Evolutionary conservation across 2,329 filamentous ascomycete genomes (phyloP).

Genomic region (Phoma herbarum): DNA sequence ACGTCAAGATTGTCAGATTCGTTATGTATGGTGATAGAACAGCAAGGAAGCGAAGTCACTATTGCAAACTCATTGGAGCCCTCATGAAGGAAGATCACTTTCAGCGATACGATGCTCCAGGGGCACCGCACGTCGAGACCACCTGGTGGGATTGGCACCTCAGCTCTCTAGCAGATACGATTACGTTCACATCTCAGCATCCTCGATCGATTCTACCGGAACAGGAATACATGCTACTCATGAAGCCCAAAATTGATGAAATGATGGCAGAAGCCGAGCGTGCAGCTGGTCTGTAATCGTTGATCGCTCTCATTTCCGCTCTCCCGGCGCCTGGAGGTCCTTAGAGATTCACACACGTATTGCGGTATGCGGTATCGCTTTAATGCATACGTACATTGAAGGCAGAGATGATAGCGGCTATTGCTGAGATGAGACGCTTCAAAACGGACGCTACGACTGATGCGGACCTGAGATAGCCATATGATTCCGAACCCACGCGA

Average conservation of each 20-base stretch:
- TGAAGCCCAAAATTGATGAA: constrained; percentile 49
- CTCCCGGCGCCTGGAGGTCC: too few relatives aligned
- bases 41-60: constrained; percentile 18
- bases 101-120: constrained; percentile 48
- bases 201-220: constrained; percentile 45
- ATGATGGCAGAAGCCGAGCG: constrained; percentile 32
- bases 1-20: constrained; percentile 48
- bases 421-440: constrained; percentile 4
- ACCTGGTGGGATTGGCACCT: constrained; percentile 54
- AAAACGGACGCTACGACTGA: constrained; percentile 2
- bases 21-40: constrained; percentile 34
- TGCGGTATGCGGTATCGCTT: not conserved
- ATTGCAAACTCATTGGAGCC: constrained; percentile 48
- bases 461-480: not conserved
- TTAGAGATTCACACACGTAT: not conserved
- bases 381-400: not conserved
- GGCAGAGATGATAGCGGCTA: not conserved
- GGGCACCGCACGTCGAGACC: constrained; percentile 39
- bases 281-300: not conserved
- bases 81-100: constrained; percentile 54
- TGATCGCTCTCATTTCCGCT: not conserved
- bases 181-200: constrained; percentile 41
- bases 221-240: constrained; percentile 49
- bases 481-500: not conserved
- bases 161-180: constrained; percentile 37